Base-by-base conservation (phyloP, 495 filamentous ascomycete species). In the Xylaria cubensis region DNA sequence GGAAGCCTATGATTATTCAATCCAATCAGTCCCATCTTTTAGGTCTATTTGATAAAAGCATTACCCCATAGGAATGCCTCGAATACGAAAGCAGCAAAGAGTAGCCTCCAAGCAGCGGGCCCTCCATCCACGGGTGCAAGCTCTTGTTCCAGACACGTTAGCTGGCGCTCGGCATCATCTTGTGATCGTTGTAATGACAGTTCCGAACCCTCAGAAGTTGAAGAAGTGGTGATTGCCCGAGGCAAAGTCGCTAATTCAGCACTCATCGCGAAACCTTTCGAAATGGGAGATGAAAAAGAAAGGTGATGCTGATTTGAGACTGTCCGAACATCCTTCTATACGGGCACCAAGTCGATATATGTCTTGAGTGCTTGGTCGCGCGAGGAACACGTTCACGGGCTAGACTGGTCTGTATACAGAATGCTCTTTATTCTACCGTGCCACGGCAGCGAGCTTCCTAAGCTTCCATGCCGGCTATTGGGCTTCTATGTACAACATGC, bases 21-120 rank as follows among this genome's bases (percentile, higher is more conserved):
- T 24, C 21, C 24, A 46, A 70, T 50, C 12, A 53, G 32, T 24
- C 9, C 36, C 44, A 21, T 58, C n/a, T 24, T 64, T 8, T 5
- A 9, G 5, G 6, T n/a, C 9, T 13, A 7, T 4, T 17, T 29
- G 24, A 39, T 21, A 17, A 29, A 0, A 21, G 10, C 7, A 24
- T 24, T 67, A 80, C 77, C 77, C 77, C 75, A 80, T 19, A 79
- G 62, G 17, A 78, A 41, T 2, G 78, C 78, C 59, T 80, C 78
- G 44, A 80, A 76, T 7, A 76, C 70, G 32, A 80, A 80, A 24
- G 74, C 76, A 9, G 72, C 74, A 46, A 72, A 67, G 10, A 80
- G 63, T 0, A 78, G n/a, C 29, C 44, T 77, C 78, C 72, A 74
- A 41, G 72, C 72, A 65, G 58, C 72, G 5, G 67, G 0, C 4